Percentiles rank a stretch among this genome's conserved stretches.
Conservation (phyloP, 1,139 yeast genomes). For the Torulaspora globosa region DNA sequence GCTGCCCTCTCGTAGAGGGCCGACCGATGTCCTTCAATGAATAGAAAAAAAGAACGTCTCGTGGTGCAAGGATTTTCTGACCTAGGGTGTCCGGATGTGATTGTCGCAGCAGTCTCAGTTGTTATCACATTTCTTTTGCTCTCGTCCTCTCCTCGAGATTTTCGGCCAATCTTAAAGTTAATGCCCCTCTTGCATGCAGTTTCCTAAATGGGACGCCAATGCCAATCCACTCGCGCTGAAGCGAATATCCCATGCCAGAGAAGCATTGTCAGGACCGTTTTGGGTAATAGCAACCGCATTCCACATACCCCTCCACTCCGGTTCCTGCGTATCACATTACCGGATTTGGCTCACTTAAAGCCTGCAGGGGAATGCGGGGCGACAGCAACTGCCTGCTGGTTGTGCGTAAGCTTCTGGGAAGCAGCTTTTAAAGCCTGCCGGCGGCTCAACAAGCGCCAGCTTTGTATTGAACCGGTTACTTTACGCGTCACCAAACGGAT, state of each 20-base stretch:
- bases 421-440: background rate
- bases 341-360: background rate
- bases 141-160: no score
- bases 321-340: background rate
- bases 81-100: background rate
- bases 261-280: constrained; percentile 1
- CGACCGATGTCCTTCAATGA: no score
- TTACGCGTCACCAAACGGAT: background rate
- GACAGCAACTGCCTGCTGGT: background rate
- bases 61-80: background rate
- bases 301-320: background rate
- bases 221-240: constrained; percentile 2
- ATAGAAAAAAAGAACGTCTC: no score
- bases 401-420: background rate
- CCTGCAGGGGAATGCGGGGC: background rate
- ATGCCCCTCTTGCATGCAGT: background rate
- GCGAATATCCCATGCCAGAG: background rate
- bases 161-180: background rate
- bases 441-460: background rate
- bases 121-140: no score
- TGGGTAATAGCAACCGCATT: background rate
- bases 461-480: background rate
- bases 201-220: constrained; percentile 3
- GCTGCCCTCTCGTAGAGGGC: no score
- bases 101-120: background rate